These are phyloP conservation scores for Dillenia turbinata DNA, from an alignment of 164 flowering plant genomes.

Conservation along the genomic window DNA sequence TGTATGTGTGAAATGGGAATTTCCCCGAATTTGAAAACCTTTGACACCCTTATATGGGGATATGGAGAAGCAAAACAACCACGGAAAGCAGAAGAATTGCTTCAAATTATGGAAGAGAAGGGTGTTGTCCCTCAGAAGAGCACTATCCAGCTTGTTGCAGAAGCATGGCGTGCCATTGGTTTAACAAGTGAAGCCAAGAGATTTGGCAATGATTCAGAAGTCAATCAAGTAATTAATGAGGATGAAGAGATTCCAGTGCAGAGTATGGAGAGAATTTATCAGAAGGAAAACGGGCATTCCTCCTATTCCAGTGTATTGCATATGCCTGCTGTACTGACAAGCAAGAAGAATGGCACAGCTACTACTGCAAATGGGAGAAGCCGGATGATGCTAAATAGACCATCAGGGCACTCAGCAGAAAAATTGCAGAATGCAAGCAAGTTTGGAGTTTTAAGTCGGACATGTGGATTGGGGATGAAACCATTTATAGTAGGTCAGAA, in stretches of 20 bases:
- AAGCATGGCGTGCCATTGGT: slow-evolving; percentile 72
- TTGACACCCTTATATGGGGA: slow-evolving; percentile 96
- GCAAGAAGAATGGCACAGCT: slow-evolving; percentile 20
- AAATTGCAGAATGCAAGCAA: slow-evolving; percentile 23
- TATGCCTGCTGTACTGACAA: slow-evolving; percentile 11
- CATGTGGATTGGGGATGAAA: slow-evolving; percentile 24
- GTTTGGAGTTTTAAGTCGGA: slow-evolving; percentile 18
- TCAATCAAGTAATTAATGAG: neutral
- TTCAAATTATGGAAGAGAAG: slow-evolving; percentile 50
- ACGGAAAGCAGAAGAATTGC: slow-evolving; percentile 84
- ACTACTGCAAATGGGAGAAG: slow-evolving; percentile 18
- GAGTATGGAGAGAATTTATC: slow-evolving; percentile 16
- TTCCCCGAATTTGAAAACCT: slow-evolving; percentile 77
- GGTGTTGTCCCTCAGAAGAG: slow-evolving; percentile 45
- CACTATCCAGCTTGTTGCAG: slow-evolving; percentile 61
- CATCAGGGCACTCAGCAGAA: slow-evolving; percentile 21
- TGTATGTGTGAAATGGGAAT: slow-evolving; percentile 59
- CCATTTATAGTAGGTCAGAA: slow-evolving; percentile 26
- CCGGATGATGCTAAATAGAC: slow-evolving; percentile 21
- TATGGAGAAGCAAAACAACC: slow-evolving; percentile 86
- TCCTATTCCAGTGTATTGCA: slow-evolving; percentile 20
- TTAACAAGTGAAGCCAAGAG: slow-evolving; percentile 48
- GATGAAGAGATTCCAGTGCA: slow-evolving; percentile 12
- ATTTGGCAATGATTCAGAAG: slow-evolving; percentile 17
- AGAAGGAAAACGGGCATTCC: slow-evolving; percentile 20